Percentiles rank a stretch among this genome's conserved stretches.
phyloP scores from a whole-genome alignment of 805 yeast genomes.

The Candida palmyrensis region DNA sequence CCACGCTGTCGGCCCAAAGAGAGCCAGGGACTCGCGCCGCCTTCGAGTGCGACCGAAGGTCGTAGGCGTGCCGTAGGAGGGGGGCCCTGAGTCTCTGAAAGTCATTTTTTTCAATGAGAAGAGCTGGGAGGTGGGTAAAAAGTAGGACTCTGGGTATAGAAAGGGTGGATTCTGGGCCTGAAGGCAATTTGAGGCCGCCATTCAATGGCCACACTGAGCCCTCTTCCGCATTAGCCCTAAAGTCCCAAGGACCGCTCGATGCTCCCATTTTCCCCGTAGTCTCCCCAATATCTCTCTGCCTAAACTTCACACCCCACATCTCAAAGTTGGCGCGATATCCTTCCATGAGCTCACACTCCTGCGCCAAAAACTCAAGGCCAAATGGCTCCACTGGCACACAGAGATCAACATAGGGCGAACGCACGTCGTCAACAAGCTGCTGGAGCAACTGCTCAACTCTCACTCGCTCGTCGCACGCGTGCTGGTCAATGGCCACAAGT shows the following conservation, averaged over 20 bases:
- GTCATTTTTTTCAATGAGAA: conserved; percentile 26
- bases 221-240: no score
- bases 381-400: conserved; percentile 4
- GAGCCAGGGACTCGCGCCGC: neutral
- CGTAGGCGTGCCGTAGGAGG: neutral
- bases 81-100: neutral
- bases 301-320: conserved; percentile 42
- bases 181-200: no score
- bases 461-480: conserved; percentile 79
- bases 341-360: conserved; percentile 27
- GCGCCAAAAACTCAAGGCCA: conserved; percentile 5
- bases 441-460: conserved; percentile 48
- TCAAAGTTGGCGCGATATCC: conserved; percentile 21
- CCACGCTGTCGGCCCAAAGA: conserved; percentile 1
- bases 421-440: conserved; percentile 26
- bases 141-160: no score
- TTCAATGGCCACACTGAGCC: no score
- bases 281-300: no score
- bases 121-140: conserved; percentile 41
- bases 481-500: conserved; percentile 63
- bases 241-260: no score
- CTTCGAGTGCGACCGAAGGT: neutral
- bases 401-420: conserved; percentile 13
- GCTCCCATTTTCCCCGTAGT: no score
- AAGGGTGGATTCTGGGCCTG: no score